These are phyloP conservation scores for Wickerhamomyces ciferrii DNA, from an alignment of 805 yeast genomes.

Conservation along the genomic window DNA sequence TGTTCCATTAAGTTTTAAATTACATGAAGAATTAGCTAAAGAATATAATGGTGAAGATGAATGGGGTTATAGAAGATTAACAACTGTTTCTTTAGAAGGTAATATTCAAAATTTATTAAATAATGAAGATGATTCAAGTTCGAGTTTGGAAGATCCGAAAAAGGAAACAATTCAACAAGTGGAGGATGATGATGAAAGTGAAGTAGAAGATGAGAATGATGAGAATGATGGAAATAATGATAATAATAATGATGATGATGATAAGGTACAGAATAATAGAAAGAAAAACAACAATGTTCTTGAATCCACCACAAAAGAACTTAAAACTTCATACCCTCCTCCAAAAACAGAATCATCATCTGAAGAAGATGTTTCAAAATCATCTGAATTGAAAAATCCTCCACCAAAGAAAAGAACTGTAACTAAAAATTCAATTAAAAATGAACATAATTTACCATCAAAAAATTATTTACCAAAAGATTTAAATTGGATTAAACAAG, in stretches of 20 bases:
- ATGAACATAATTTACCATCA: constrained; percentile 14
- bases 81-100: constrained; percentile 85
- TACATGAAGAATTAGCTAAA: constrained; percentile 80
- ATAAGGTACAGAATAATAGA: neutral
- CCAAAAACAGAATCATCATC: neutral
- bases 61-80: constrained; percentile 91
- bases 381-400: constrained; percentile 7
- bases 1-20: constrained; percentile 79
- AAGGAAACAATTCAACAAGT: constrained; percentile 1
- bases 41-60: constrained; percentile 75
- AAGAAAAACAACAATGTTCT: neutral
- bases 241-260: neutral
- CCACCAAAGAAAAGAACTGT: constrained; percentile 29
- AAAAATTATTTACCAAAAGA: constrained; percentile 45
- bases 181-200: constrained; percentile 18
- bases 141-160: constrained; percentile 9
- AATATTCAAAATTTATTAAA: constrained; percentile 40
- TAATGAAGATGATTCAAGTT: constrained; percentile 10
- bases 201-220: constrained; percentile 18
- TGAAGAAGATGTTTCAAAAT: neutral
- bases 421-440: constrained; percentile 27
- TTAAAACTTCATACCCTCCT: neutral
- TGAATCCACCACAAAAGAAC: neutral
- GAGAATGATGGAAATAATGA: neutral
- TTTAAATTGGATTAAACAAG: constrained; percentile 71